phyloP scores from a whole-genome alignment of 1,284 basidiomycete genomes.

The Xerocomus amazonicus region DNA sequence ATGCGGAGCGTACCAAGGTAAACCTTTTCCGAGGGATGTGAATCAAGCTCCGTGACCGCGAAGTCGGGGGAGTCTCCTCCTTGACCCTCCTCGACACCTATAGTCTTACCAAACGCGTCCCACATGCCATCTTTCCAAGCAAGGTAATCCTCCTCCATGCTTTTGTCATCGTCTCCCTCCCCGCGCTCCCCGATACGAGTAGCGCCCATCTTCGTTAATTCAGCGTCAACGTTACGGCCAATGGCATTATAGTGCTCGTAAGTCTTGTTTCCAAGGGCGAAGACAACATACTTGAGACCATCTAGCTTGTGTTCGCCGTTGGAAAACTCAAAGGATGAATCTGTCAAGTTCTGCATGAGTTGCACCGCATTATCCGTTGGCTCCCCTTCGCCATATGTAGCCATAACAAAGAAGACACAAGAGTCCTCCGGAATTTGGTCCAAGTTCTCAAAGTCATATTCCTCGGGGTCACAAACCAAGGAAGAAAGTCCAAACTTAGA shows the following conservation, averaged over 20 bases:
- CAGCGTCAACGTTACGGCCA: constrained; percentile 74
- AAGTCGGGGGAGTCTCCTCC: constrained; percentile 97
- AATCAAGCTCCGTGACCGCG: constrained; percentile 77
- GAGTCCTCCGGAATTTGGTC: constrained; percentile 86
- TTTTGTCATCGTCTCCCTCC: constrained; percentile 98
- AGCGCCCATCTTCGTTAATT: constrained; percentile 79
- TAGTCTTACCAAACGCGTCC: constrained; percentile 75
- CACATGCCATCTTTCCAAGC: constrained; percentile 99
- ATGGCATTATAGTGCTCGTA: constrained; percentile 96
- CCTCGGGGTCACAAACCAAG: constrained; percentile 93
- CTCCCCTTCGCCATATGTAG: constrained; percentile 98
- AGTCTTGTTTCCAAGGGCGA: constrained; percentile 92
- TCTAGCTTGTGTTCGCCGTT: constrained; percentile 75
- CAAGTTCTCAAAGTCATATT: constrained; percentile 96
- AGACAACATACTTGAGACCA: constrained; percentile 93
- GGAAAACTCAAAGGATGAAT: constrained; percentile 83
- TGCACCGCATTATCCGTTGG: constrained; percentile 98
- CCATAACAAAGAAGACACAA: constrained; percentile 92
- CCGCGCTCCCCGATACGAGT: constrained; percentile 86
- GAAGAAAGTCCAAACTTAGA: constrained; percentile 90
- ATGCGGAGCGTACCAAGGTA: constrained; percentile 67
- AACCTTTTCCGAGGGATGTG: constrained; percentile 78
- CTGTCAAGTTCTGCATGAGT: constrained; percentile 89
- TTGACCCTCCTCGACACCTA: constrained; percentile 93
- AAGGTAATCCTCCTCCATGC: constrained; percentile 99